Base-by-base conservation (phyloP, 768 basidiomycete species). In the Thelephora ganbajun region DNA sequence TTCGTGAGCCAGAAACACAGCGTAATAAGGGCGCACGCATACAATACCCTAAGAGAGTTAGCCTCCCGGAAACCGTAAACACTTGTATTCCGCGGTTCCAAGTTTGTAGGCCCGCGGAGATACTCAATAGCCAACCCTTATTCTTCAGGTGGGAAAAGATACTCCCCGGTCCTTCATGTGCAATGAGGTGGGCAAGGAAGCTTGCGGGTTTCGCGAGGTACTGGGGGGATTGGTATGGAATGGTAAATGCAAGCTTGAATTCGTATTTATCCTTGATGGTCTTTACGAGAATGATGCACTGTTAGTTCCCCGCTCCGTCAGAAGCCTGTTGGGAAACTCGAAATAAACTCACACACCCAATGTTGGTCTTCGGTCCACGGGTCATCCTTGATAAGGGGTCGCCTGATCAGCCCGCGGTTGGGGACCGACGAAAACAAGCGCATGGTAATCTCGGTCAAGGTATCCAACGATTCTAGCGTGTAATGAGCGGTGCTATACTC, bases 151-250 rank as follows among this genome's bases (percentile, higher is more conserved):
- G 71, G 0, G 71, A 69, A 37, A 65, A 62, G 34, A 76, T 54
- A 13, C 74, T 76, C 0, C 76, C 76, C 1, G 63, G 62, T 2
- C 73, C 72, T 56, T 75, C 73, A 52, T 75, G 72, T 5, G 72
- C 73, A 26, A 73, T 51, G 55, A 72, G 70, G 54, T 75, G 72
- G 11, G 66, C 59, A 23, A 73, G 53, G 51, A 68, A 69, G 43
- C 60, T 57, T 6, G 60, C 64, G 0, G 72, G 72, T 61, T 68
- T 56, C 33, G 58, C 56, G 61, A 63, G 51, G 65, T 68, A 47
- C 62, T 70, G 50, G 59, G 49, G 57, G 59, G 66, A 46, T 65
- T 73, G 47, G 60, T 64, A 48, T 62, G 57, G 57, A 22, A 59
- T 50, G 23, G 41, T 47, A 60, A 67, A 71, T 2, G 59, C 53